Conservation (phyloP, 768 basidiomycete species). For the Wakefieldia striispora region DNA sequence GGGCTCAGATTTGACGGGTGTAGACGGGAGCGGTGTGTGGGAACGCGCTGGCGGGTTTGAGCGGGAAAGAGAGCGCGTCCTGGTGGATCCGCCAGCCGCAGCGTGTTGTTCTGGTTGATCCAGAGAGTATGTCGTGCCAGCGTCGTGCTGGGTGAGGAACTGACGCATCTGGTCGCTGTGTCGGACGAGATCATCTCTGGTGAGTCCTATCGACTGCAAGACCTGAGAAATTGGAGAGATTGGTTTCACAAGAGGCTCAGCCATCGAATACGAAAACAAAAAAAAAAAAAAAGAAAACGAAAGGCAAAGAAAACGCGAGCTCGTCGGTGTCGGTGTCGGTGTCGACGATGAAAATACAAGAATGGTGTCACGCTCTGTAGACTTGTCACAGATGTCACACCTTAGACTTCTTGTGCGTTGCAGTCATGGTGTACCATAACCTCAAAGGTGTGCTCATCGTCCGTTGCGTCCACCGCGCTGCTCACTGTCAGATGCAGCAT, state of each 20-base stretch:
- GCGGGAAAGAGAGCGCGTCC: conserved; percentile 46
- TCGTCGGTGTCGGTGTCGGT: conserved; percentile 19
- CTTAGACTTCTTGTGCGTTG: conserved; percentile 2
- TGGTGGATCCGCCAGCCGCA: conserved; percentile 40
- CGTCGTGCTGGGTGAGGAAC: conserved; percentile 60
- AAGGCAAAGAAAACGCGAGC: background rate
- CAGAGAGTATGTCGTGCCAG: conserved; percentile 43
- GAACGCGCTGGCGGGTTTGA: conserved; percentile 43
- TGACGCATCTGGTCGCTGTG: conserved; percentile 80
- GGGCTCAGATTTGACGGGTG: conserved; percentile 65
- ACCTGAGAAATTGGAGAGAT: conserved; percentile 72
- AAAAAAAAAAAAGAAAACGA: background rate
- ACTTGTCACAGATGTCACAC: conserved; percentile 25
- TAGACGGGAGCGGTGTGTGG: conserved; percentile 45
- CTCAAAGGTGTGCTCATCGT: conserved; percentile 61
- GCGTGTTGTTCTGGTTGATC: conserved; percentile 35
- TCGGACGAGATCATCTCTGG: conserved; percentile 68
- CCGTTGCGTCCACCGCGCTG: background rate
- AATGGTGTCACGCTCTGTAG: conserved; percentile 17
- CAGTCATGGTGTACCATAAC: conserved; percentile 76
- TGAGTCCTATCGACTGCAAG: conserved; percentile 68
- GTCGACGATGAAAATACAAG: conserved; percentile 18
- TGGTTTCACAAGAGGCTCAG: conserved; percentile 26
- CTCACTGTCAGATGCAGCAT: conserved; percentile 51
- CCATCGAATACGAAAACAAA: conserved; percentile 15